These are phyloP conservation scores for Willaertia magna DNA, from an alignment of 208 protist genomes.

Conservation along the genomic window DNA sequence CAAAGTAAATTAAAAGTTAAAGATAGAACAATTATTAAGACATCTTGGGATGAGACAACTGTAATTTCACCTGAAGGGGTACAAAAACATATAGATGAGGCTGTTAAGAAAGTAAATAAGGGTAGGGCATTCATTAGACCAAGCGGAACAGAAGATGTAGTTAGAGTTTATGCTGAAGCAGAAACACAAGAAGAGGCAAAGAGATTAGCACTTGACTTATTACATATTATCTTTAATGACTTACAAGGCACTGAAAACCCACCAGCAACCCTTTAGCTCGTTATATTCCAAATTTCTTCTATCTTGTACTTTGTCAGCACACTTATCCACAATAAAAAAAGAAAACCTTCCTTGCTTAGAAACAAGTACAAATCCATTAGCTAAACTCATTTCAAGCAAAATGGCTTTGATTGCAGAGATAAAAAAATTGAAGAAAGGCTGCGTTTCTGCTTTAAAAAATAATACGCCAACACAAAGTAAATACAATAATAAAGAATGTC, in stretches of 20 bases:
- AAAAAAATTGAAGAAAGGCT: too few species aligned
- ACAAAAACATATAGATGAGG: neutral
- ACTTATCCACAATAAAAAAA: too few species aligned
- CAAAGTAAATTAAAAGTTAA: constrained; percentile 10
- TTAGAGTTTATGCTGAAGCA: constrained; percentile 69
- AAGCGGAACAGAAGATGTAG: constrained; percentile 80
- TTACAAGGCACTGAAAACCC: neutral
- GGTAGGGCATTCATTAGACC: constrained; percentile 64
- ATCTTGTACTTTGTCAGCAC: too few species aligned
- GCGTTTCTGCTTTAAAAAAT: too few species aligned
- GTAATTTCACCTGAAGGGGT: neutral
- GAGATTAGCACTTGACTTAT: neutral
- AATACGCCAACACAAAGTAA: too few species aligned
- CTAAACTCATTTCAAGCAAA: too few species aligned
- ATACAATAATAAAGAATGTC: too few species aligned
- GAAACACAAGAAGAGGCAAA: neutral
- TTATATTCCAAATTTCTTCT: too few species aligned
- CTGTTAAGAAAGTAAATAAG: neutral
- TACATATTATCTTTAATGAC: neutral
- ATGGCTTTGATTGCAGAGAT: too few species aligned
- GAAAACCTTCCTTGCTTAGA: too few species aligned
- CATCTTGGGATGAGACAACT: neutral
- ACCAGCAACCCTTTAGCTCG: too few species aligned
- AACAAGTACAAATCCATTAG: too few species aligned
- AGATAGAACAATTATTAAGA: neutral